A percentile compares a stretch with the other conserved stretches of the same genome.
phyloP scores from a whole-genome alignment of 257 asterid genomes.

The Dorcoceras hygrometricum region DNA sequence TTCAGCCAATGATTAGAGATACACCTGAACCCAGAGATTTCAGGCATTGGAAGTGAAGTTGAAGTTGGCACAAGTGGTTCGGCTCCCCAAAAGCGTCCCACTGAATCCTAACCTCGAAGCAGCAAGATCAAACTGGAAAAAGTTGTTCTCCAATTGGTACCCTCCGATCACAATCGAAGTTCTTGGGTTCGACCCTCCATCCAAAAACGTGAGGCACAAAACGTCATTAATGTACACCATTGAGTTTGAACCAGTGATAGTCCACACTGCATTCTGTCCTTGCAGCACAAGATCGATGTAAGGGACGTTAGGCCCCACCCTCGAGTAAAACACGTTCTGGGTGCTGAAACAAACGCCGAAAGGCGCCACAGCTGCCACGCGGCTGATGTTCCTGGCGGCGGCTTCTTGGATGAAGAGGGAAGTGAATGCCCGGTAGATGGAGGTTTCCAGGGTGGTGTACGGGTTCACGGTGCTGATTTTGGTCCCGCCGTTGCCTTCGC shows the following conservation, averaged over 20 bases:
- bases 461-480: conserved; percentile 62
- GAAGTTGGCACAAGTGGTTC: conserved; percentile 67
- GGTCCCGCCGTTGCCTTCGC: conserved; percentile 55
- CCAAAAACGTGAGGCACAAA: conserved; percentile 47
- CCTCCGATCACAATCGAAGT: conserved; percentile 64
- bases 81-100: conserved; percentile 33
- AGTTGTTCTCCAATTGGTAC: conserved; percentile 44
- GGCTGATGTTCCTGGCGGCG: conserved; percentile 34
- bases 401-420: conserved; percentile 35
- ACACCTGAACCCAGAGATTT: too few relatives aligned
- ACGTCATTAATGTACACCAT: conserved; percentile 52
- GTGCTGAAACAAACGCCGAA: conserved; percentile 56
- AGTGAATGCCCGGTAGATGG: conserved; percentile 45
- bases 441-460: conserved; percentile 47
- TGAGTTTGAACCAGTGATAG: conserved; percentile 54
- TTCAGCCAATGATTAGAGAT: too few relatives aligned
- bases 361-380: conserved; percentile 47
- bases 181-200: conserved; percentile 46
- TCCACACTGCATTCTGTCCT: conserved; percentile 49
- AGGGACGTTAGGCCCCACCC: conserved; percentile 58
- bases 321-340: conserved; percentile 32
- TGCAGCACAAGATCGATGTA: conserved; percentile 45
- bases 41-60: conserved; percentile 54
- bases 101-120: conserved; percentile 58
- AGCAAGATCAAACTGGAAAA: conserved; percentile 65